Evolutionary conservation across 2,329 filamentous ascomycete species (phyloP).

Genomic region (Penicillium thymicola): DNA sequence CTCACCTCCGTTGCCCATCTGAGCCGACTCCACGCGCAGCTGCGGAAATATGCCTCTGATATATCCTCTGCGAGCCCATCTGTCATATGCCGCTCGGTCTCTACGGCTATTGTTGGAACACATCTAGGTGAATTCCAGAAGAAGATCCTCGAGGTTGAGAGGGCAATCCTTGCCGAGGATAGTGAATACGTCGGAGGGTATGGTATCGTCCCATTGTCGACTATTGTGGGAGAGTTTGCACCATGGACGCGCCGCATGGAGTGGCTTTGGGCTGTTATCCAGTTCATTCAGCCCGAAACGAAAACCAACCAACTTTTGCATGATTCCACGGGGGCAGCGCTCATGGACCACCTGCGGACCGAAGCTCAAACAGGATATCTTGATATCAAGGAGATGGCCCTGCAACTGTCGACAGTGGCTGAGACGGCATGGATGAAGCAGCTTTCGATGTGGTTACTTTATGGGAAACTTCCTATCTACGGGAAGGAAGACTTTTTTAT

Average conservation of each 20-base stretch:
- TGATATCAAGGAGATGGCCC: conserved; percentile 75
- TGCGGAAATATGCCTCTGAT: conserved; percentile 63
- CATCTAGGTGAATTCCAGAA: conserved; percentile 79
- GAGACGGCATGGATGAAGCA: conserved; percentile 92
- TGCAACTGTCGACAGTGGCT: conserved; percentile 69
- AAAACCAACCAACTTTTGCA: conserved; percentile 26
- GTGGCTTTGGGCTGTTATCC: conserved; percentile 74
- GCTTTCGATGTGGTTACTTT: conserved; percentile 83
- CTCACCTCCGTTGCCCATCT: conserved; percentile 73
- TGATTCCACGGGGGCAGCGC: conserved; percentile 62
- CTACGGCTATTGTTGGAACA: conserved; percentile 68
- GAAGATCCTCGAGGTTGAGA: conserved; percentile 82
- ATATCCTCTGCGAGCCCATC: conserved; percentile 72
- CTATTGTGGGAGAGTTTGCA: conserved; percentile 78
- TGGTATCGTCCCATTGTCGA: conserved; percentile 86
- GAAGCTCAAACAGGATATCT: conserved; percentile 84
- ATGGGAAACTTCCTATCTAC: conserved; percentile 75
- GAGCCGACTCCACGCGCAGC: conserved; percentile 70
- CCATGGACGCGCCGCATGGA: conserved; percentile 80
- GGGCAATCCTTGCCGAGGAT: conserved; percentile 70
- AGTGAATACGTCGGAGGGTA: conserved; percentile 82
- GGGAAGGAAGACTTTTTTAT: conserved; percentile 88
- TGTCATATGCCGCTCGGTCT: conserved; percentile 81
- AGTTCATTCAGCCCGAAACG: conserved; percentile 60
- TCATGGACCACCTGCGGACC: conserved; percentile 73